These are phyloP conservation scores for Ustilago vetiveriae DNA, from an alignment of 1,284 basidiomycete genomes.

Conservation along the genomic window DNA sequence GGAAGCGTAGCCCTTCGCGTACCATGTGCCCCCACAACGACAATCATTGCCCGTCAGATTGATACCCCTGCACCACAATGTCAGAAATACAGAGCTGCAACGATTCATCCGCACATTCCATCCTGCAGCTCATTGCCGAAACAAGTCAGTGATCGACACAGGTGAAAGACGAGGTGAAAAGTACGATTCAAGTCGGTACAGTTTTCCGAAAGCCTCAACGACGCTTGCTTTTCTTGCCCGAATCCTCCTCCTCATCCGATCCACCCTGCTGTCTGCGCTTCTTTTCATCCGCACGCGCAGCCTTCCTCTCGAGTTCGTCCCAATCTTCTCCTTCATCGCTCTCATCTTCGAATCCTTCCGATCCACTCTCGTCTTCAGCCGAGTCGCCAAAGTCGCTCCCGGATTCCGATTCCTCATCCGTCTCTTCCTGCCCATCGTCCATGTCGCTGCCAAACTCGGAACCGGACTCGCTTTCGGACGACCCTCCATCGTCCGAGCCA, in stretches of 20 bases:
- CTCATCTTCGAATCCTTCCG: conserved; percentile 77
- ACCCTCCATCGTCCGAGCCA: conserved; percentile 37
- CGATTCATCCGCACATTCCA: no score
- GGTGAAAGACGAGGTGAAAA: no score
- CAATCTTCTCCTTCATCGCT: conserved; percentile 78
- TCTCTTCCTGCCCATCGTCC: conserved; percentile 64
- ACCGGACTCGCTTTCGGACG: conserved; percentile 55
- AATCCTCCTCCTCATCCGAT: conserved; percentile 50
- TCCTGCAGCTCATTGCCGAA: no score
- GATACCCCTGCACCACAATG: not conserved
- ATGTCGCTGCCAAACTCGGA: conserved; percentile 66
- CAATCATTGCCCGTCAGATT: not conserved
- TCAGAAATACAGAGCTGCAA: no score
- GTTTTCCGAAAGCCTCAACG: conserved; percentile 26
- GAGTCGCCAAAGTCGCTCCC: conserved; percentile 66
- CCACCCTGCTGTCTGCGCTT: conserved; percentile 54
- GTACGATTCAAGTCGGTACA: no score
- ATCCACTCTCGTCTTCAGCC: conserved; percentile 68
- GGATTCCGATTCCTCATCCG: conserved; percentile 57
- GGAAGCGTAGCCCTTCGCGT: not conserved
- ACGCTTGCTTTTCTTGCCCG: conserved; percentile 40
- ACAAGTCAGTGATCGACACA: no score
- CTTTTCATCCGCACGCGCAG: conserved; percentile 59
- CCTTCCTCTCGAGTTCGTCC: conserved; percentile 90
- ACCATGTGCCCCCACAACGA: no score